Evolutionary conservation across 176 grass and related monocot genomes (phyloP), one percentile per base, ranked within the genome.

Genomic region (Metroxylon sagu): DNA sequence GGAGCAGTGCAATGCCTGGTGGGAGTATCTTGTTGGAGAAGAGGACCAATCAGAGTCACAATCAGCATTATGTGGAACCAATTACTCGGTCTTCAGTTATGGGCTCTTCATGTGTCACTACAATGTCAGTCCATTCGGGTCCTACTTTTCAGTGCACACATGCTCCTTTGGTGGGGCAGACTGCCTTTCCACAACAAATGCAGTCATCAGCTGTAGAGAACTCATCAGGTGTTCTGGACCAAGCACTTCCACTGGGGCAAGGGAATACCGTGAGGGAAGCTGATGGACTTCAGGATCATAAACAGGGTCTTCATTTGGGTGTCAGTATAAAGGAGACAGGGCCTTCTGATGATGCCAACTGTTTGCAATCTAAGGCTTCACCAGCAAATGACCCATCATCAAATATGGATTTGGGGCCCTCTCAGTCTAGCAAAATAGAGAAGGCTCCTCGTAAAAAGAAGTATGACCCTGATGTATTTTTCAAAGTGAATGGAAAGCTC

Each of bases 401-500:
- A 18, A 79, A 57, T 30, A 80, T 18, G 62, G 86, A 85, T 62
- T 66, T 56, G 66, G 71, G 35, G 53, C 64, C 58, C 62, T 56
- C 78, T 27, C 49, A 67, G 57, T 60, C 73, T 75, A 79, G 57
- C 56, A 87, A 68, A 68, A 59, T 56, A 64, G 77, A 95, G 61
- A 97, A 87, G 77, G 78, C 83, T 55, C 80, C 50, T 16, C 80
- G 71, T 14, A 76, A 83, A 74, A 86, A 65, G 54, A 87, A 80
- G 53, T 91, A 85, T 74, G 83, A 91, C 71, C 78, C 87, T 29
- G 77, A 90, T 75, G 72, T 77, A 50, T 90, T 88, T 77, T 88
- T 87, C 65, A 91, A 90, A 64, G 87, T 97, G 52, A 90, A 88
- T 31, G 92, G 87, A 60, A 97, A 97, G 64, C 74, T 90, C 30